Evolutionary conservation across 805 yeast genomes (phyloP), one percentile per base, ranked within the genome.

Genomic region (Starmerella stigmatis): DNA sequence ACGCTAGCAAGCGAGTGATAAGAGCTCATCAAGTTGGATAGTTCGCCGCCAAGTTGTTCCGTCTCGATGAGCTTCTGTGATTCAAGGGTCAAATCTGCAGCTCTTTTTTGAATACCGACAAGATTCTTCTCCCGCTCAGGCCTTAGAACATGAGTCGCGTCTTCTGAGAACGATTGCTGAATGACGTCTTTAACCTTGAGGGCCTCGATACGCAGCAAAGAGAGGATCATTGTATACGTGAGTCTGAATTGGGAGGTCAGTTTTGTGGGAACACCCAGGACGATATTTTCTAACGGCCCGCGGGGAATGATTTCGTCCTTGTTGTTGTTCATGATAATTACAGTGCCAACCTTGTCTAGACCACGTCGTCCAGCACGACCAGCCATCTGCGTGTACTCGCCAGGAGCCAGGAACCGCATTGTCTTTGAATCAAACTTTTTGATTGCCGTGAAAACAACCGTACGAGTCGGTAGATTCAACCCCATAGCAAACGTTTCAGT

Each of bases 401-500:
- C 98, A 0, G 98, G 96, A 9, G 81, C 71, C 49, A 92, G 69
- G 58, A 81, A 75, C 63, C 98, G 73, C 64, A 85, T 78, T 0
- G 75, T 74, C 25, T 78, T 73, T 37, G 97, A 97, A 60, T 92
- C 98, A 61, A 89, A 95, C 59, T 92, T 92, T 53, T 89, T 69
- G 41, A 81, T 67, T 38, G 81, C 85, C 50, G 86, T 75, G 62
- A 92, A 92, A 0, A 89, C 88, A 28, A 92, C 98, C 0, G 98
- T 92, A 66, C 95, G 78, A 0, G 98, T 89, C 11, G 98, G 98
- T 59, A 92, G 69, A 60, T 92, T 92, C 60, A 92, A 73, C 12
- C 98, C 98, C 97, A 92, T 92, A 6, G 98, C 97, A 70, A 92
- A 89, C 0, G 98, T 92, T 63, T 92, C 98, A 0, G 98, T 92